A percentile compares a stretch with the other conserved stretches of the same genome.
phyloP scores from a whole-genome alignment of 2,329 filamentous ascomycete species.

The Pyrenochaeta sp. region DNA sequence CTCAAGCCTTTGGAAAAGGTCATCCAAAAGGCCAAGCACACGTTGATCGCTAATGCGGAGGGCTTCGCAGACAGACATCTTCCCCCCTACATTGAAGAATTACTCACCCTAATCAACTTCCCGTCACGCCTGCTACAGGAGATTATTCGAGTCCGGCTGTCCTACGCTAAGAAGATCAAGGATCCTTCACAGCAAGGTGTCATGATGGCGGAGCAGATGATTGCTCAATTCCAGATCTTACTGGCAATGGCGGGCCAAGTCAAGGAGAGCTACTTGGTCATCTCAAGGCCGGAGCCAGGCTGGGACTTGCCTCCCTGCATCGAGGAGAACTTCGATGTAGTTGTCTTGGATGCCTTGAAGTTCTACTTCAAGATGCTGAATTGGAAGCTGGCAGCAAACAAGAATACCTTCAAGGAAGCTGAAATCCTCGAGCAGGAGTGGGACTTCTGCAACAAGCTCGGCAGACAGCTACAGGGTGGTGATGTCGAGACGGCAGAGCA shows the following conservation, averaged over 20 bases:
- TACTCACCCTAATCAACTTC: constrained; percentile 96
- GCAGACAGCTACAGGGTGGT: constrained; percentile 87
- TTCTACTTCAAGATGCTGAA: constrained; percentile 99
- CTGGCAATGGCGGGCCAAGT: constrained; percentile 91
- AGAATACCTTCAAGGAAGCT: constrained; percentile 98
- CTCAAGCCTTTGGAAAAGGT: constrained; percentile 83
- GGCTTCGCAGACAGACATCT: constrained; percentile 89
- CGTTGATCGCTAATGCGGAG: constrained; percentile 84
- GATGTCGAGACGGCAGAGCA: constrained; percentile 98
- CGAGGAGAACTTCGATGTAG: constrained; percentile 92
- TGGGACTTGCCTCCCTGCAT: constrained; percentile 97
- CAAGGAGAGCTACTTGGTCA: constrained; percentile 84
- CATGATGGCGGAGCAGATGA: constrained; percentile 98
- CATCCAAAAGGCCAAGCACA: constrained; percentile 92
- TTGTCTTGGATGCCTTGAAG: constrained; percentile 90
- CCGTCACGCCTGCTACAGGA: constrained; percentile 95
- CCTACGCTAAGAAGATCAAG: constrained; percentile 94
- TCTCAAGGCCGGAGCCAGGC: constrained; percentile 85
- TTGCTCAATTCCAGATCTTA: constrained; percentile 92
- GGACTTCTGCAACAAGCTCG: constrained; percentile 96
- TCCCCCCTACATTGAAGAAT: constrained; percentile 94
- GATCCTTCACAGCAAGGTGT: constrained; percentile 90
- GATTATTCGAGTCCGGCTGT: constrained; percentile 89
- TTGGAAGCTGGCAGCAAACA: constrained; percentile 96
- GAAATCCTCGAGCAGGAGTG: constrained; percentile 97